Evolutionary conservation across 129 eudicot species (phyloP), one percentile per base, ranked within the genome.

Genomic region (Helichrysum umbraculigerum): DNA sequence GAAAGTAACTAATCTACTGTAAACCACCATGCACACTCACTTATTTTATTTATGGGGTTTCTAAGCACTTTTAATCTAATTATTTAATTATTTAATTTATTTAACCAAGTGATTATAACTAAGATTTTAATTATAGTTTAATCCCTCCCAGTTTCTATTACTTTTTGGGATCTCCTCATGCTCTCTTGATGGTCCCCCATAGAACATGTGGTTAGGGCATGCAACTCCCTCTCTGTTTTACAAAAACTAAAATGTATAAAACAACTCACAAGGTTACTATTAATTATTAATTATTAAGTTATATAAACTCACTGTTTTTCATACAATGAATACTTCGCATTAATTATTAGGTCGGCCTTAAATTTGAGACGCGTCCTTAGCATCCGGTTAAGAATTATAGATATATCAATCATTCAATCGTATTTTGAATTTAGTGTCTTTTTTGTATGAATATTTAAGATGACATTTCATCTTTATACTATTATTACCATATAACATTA

Each of bases 1-100:
- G 71, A 70, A 78, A 78, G 77, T 70, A 25, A 25, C 28, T 78
- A 61, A 78, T 54, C 28, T 78, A 61, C 76, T 78, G 82, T 60
- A 71, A 70, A 78, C 82, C 82, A 78, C 71, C 77, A 70, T 61
- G 77, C 82, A 70, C 82, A 70, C 44, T 78, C 54, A 63, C 66
- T 41, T 41, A 64, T 64, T 64, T 42, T 75, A 75, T 63, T 63
- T 50, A 30, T 63, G 51, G 72, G 44, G 63, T 19, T 70, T 57
- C 25, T 69, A 29, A 71, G 28, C 9, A 17, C 33, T 44, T 44
- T 47, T 47, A 47, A 47, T 47, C 54, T 47, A 20, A 30, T 47
- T 75, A 0, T 37, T 58, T 16, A 32, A 28, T 1, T 41, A 42
- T 57, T 61, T 51, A 32, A 20, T 12, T 61, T 51, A 32, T 14